Evolutionary conservation across 2,329 filamentous ascomycete genomes (phyloP).

Genomic region (Cordyceps pruinosa): DNA sequence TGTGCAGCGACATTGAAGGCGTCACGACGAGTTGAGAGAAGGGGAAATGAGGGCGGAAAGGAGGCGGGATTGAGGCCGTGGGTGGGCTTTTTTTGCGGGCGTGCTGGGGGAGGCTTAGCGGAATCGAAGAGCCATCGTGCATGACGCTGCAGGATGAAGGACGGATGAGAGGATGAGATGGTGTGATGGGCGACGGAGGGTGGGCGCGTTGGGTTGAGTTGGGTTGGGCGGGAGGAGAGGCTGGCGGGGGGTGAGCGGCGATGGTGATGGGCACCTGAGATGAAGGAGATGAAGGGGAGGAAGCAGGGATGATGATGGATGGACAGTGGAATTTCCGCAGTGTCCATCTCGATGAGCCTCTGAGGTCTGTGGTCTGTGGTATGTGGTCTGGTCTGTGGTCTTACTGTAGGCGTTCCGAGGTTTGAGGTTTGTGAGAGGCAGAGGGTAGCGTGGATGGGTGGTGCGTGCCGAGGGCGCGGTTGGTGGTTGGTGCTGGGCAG

Average conservation of each 20-base stretch:
- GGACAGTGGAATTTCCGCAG: too few relatives aligned
- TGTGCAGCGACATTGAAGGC: neutral
- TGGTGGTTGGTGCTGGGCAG: too few relatives aligned
- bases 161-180: neutral
- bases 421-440: too few relatives aligned
- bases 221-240: neutral
- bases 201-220: neutral
- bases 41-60: neutral
- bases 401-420: too few relatives aligned
- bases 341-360: too few relatives aligned
- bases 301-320: too few relatives aligned
- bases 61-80: slow-evolving; percentile 2
- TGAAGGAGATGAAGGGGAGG: neutral
- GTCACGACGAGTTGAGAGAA: neutral
- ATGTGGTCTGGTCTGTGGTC: too few relatives aligned
- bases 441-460: too few relatives aligned
- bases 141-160: neutral
- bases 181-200: neutral
- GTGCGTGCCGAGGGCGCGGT: too few relatives aligned
- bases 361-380: too few relatives aligned
- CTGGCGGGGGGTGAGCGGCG: neutral
- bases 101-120: neutral
- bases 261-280: neutral
- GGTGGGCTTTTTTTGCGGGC: neutral
- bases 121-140: slow-evolving; percentile 7